Base-by-base conservation (phyloP, 345 rosid genomes). In the Dipteronia dyeriana region DNA sequence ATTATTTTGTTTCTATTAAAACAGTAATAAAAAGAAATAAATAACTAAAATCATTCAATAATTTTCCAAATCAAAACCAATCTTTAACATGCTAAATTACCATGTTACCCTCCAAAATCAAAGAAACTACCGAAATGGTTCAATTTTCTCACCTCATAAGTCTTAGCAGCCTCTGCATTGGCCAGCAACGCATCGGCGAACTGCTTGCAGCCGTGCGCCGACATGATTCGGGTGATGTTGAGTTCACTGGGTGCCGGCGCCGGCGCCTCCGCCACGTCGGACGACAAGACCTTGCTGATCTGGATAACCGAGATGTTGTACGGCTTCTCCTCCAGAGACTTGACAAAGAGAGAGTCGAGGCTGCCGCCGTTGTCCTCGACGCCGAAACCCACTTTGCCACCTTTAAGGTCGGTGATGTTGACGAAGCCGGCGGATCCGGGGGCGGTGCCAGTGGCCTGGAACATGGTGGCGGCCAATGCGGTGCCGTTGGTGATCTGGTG, bases 251-350 rank as follows among this genome's bases (percentile, higher is more conserved):
- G 97, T 22, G 81, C 96, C 23, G 99, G 99, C 14, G 91, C 74
- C 39, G 98, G 98, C 66, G 98, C 99, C 31, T 84, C 85, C 1
- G 97, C 98, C 31, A 71, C 90, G 43, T 78, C 91, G 7, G 98
- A 97, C 23, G 93, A 90, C 51, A 97, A 75, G 14, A 85, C 25
- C 79, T 83, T 89, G 73, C 92, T 92, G 82, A 97, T 87, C 97
- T 97, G 97, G n/a, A 94, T 86, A 4, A 97, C 86, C 0, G 98
- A 94, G 61, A 97, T 91, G 78, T 97, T 97, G 69, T 97, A 97
- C 1, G 99, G 92, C 66, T 90, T 41, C 78, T 92, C 99, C 77
- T 90, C 91, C n/a, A 97, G 19, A 0, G 95, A 83, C 83, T 91
- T 92, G 34, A 97, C 92, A 68, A 81, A 92, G 65, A 66, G 81